Percentiles rank a stretch among this genome's conserved stretches.
phyloP scores from a whole-genome alignment of 805 yeast species.

The Maudiozyma saulgeensis region DNA sequence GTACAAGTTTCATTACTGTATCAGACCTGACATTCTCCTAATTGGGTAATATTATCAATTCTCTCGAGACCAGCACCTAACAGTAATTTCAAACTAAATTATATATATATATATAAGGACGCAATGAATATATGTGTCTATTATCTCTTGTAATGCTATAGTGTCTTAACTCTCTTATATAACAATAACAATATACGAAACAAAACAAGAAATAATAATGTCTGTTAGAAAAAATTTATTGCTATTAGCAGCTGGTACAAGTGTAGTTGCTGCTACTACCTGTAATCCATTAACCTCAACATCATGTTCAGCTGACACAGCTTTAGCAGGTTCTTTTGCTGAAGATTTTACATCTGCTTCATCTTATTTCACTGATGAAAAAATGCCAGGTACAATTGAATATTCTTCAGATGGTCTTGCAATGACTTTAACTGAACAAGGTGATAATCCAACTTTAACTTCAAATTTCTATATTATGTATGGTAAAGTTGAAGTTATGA shows the following conservation, averaged over 20 bases:
- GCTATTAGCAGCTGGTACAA: neutral
- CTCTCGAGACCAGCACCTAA: no score
- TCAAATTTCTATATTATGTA: slow-evolving; percentile 83
- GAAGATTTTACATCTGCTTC: slow-evolving; percentile 42
- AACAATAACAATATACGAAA: neutral
- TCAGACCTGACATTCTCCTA: no score
- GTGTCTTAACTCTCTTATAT: neutral
- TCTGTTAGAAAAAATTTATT: neutral
- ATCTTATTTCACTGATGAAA: slow-evolving; percentile 34
- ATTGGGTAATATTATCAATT: no score
- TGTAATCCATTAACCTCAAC: slow-evolving; percentile 39
- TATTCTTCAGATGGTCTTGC: slow-evolving; percentile 49
- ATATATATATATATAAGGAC: no score
- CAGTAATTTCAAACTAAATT: no score
- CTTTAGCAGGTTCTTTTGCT: slow-evolving; percentile 47
- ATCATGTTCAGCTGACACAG: slow-evolving; percentile 43
- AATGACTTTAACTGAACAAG: slow-evolving; percentile 50
- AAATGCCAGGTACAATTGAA: slow-evolving; percentile 36
- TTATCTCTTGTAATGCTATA: no score
- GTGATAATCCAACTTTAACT: slow-evolving; percentile 68
- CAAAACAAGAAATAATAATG: neutral
- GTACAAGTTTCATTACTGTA: no score
- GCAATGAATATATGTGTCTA: no score
- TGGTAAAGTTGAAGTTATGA: slow-evolving; percentile 67
- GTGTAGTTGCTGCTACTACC: slow-evolving; percentile 2